Evolutionary conservation across 176 grass and related monocot genomes (phyloP), one percentile per base, ranked within the genome.

Genomic region (Neostapfia colusana): DNA sequence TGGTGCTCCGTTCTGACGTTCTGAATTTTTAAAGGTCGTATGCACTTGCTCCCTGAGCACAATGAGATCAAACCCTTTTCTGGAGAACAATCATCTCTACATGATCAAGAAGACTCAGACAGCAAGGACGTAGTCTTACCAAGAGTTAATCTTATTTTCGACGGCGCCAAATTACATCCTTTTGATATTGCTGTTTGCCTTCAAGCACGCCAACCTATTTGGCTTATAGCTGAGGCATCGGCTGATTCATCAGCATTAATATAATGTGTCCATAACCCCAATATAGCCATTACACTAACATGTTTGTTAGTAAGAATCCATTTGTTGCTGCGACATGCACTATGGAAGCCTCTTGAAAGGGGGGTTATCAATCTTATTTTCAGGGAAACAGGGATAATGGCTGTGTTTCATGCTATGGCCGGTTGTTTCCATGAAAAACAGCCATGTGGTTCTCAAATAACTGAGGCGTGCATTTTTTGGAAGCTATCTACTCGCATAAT

Each of bases 91-190:
- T 79, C 82, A n/a, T 84, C 82, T 45, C 7, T 23, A 4, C 72
- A 64, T 74, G 79, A 99, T 63, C 74, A 81, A 57, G 95, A 99
- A 40, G 95, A 99, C 31, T 61, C 76, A 57, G 83, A 95, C 56
- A 90, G 73, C 79, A 85, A 85, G 69, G 85, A 92, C 46, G 91
- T 95, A 67, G 70, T 88, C 65, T 76, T 95, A 61, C 95, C 95
- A 41, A 91, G 91, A 69, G 82, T 99, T 72, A 99, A 94, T 75
- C 74, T 99, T 69, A 86, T 99, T 81, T 99, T 99, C 77, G 95
- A 95, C 48, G 91, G 91, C 35, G 85, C 75, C 31, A 75, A 88
- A 72, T 79, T 95, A 71, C 84, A 89, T 59, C 89, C 91, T 20
- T 99, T 95, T 61, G 91, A 99, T 80, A 83, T 95, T 1, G 77